A percentile compares a stretch with the other conserved stretches of the same genome.
phyloP scores from a whole-genome alignment of 2,329 filamentous ascomycete genomes.

The Fusarium cyanostomum region DNA sequence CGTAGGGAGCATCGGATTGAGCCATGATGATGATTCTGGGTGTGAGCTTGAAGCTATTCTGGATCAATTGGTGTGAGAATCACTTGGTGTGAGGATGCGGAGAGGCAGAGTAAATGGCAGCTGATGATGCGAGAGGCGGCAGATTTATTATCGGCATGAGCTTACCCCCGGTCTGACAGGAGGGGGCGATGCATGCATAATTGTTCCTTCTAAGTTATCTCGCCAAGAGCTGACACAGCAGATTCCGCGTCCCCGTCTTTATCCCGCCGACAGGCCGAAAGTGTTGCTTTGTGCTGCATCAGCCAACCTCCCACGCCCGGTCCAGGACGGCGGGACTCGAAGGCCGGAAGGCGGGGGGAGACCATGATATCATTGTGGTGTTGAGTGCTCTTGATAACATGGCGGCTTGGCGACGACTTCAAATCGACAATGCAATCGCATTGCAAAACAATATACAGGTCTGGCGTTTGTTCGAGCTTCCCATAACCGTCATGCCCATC shows the following conservation, averaged over 20 bases:
- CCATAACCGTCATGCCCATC: too few species aligned
- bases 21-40: constrained; percentile 37
- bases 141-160: too few species aligned
- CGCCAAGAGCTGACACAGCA: not conserved
- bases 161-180: too few species aligned
- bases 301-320: too few species aligned
- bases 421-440: too few species aligned
- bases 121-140: too few species aligned
- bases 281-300: too few species aligned
- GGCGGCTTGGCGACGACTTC: not conserved
- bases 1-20: constrained; percentile 57
- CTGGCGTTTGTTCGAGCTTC: too few species aligned
- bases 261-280: constrained; percentile 1
- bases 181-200: not conserved
- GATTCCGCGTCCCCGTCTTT: not conserved
- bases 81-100: not conserved
- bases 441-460: too few species aligned
- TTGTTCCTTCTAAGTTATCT: not conserved
- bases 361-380: constrained; percentile 11
- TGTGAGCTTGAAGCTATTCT: not conserved
- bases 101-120: too few species aligned
- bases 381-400: not conserved
- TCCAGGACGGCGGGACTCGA: too few species aligned
- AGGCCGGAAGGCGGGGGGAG: not conserved
- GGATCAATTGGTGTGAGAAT: not conserved